phyloP scores from a whole-genome alignment of 257 asterid genomes.

The Coffea eugenioides region DNA sequence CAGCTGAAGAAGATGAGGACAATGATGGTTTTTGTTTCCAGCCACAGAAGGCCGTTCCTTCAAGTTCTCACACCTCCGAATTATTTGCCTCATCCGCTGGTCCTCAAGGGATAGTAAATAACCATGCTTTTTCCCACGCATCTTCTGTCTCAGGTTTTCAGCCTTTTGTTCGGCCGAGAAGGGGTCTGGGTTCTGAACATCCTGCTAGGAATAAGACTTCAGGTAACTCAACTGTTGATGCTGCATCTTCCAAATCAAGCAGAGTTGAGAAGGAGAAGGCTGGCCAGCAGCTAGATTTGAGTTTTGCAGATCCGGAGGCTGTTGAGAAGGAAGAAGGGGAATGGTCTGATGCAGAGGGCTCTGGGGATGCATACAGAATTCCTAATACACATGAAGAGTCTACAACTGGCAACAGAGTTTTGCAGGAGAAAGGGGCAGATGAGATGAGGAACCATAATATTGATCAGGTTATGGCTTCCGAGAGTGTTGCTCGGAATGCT shows the following conservation, averaged over 20 bases:
- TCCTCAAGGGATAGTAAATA: constrained; percentile 80
- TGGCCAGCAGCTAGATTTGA: constrained; percentile 39
- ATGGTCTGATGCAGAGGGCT: constrained; percentile 95
- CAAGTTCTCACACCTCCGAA: constrained; percentile 62
- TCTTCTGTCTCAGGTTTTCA: constrained; percentile 95
- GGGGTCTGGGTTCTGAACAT: constrained; percentile 41
- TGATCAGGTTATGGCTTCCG: constrained; percentile 27
- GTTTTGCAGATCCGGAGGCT: constrained; percentile 36
- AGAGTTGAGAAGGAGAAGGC: constrained; percentile 42
- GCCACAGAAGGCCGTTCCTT: constrained; percentile 91
- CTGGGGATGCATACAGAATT: constrained; percentile 44
- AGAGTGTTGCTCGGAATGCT: constrained; percentile 34
- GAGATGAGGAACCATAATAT: constrained; percentile 32
- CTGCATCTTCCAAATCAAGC: constrained; percentile 38
- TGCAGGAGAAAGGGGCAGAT: constrained; percentile 38
- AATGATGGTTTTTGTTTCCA: constrained; percentile 62
- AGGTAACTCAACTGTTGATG: constrained; percentile 27
- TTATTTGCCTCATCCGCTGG: constrained; percentile 56
- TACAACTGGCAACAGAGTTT: constrained; percentile 42
- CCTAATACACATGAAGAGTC: constrained; percentile 36
- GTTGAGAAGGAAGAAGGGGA: constrained; percentile 99
- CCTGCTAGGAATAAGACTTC: constrained; percentile 35
- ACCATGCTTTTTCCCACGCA: constrained; percentile 90
- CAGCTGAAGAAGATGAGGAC: constrained; percentile 77
- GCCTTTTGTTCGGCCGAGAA: constrained; percentile 79